Conservation (phyloP, 441 rosid genomes). For the Daphne laureola region DNA sequence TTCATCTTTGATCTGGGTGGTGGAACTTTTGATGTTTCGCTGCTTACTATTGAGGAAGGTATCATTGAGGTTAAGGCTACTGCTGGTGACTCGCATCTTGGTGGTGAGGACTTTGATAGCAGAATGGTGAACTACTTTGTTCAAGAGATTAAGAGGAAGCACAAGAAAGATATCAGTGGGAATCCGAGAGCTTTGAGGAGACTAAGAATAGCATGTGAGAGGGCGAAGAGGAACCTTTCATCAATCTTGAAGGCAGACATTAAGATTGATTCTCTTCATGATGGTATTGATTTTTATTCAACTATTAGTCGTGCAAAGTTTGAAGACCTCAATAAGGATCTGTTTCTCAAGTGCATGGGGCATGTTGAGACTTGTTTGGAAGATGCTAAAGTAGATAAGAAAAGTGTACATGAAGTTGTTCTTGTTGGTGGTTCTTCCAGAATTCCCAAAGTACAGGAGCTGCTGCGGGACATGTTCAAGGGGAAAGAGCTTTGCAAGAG, state of each 20-base stretch:
- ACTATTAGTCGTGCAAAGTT: conserved; percentile 40
- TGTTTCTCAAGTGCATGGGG: conserved; percentile 50
- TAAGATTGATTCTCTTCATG: conserved; percentile 39
- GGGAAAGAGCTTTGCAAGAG: conserved; percentile 48
- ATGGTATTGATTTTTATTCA: conserved; percentile 44
- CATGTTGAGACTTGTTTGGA: conserved; percentile 47
- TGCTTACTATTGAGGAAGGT: conserved; percentile 44
- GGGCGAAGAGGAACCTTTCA: conserved; percentile 42
- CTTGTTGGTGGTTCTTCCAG: conserved; percentile 50
- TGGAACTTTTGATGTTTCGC: conserved; percentile 44
- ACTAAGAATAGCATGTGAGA: conserved; percentile 39
- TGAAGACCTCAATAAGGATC: conserved; percentile 45
- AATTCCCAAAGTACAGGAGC: conserved; percentile 46
- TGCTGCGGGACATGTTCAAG: conserved; percentile 42
- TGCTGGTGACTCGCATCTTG: conserved; percentile 47
- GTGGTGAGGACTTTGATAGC: conserved; percentile 45
- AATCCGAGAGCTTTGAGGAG: conserved; percentile 40
- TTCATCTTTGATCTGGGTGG: conserved; percentile 44
- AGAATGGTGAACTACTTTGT: conserved; percentile 46
- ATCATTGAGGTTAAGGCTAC: conserved; percentile 48
- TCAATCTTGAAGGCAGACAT: conserved; percentile 38
- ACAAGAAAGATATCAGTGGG: conserved; percentile 41
- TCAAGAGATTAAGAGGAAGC: conserved; percentile 43
- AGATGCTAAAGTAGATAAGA: conserved; percentile 52
- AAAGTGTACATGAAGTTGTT: conserved; percentile 37